Evolutionary conservation across 306 rosid genomes (phyloP), one percentile per base, ranked within the genome.

Genomic region (Ziziphus jujuba): DNA sequence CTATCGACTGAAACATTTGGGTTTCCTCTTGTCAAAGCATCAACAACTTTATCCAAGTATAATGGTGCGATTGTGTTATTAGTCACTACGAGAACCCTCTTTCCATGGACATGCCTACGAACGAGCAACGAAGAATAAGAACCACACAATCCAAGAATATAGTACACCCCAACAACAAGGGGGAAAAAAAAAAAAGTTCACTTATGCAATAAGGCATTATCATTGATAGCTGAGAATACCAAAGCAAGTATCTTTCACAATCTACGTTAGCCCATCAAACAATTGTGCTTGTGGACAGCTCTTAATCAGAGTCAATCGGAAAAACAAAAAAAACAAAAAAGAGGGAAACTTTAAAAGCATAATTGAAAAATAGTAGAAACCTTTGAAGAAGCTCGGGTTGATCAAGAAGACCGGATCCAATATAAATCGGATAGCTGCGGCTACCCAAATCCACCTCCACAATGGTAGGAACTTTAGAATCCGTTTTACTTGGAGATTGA

Each of bases 351-450:
- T 34, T 23, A 2, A 68, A 21, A 38, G 50, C 20, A 49, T n/a
- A 21, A 20, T 59, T 16, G 28, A n/a, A 36, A 11, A 38, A 1
- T 38, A 38, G 44, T 12, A 13, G 2, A 40, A 56, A 90, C 99
- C 87, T 88, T 57, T 88, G 96, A 14, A 90, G 95, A 66, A 84
- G 87, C 22, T 90, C 76, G 9, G 96, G 96, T 66, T 81, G 63
- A 47, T 88, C 52, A 1, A 90, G 97, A 48, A 93, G 84, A 2
- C 92, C 92, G 63, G 97, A 82, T 54, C 97, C 97, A 34, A 93
- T 90, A 22, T 90, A 90, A 80, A 93, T 93, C 47, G 99, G 99
- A 56, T 93, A 93, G 78, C 97, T 93, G 72, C 99, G 92, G 65
- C 69, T 59, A 24, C 97, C 97, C 88, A 90, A 88, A 85, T 84